phyloP scores from a whole-genome alignment of 345 rosid genomes.

The Heritiera littoralis region DNA sequence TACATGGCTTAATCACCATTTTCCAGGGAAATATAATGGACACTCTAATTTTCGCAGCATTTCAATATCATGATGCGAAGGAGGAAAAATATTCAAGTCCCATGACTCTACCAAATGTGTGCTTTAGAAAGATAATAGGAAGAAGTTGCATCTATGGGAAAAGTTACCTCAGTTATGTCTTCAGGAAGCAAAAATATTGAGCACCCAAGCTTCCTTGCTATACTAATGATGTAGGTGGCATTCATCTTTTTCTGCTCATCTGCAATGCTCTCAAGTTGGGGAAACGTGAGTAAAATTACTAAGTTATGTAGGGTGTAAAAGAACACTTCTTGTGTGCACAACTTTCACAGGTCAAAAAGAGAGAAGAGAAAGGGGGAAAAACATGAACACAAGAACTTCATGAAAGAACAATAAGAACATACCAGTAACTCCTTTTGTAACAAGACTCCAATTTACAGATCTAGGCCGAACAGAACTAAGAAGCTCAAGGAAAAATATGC shows the following conservation, averaged over 20 bases:
- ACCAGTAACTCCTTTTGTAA: conserved; percentile 86
- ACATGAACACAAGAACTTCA: not conserved
- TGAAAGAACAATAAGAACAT: conserved; percentile 19
- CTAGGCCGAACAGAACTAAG: conserved; percentile 89
- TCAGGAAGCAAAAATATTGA: conserved; percentile 95
- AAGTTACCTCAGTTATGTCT: conserved; percentile 83
- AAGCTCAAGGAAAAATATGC: conserved; percentile 86
- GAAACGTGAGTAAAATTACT: conserved; percentile 3
- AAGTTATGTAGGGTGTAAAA: not conserved
- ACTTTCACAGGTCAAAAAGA: not conserved
- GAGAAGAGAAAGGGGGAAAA: not conserved
- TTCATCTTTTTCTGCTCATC: conserved; percentile 98
- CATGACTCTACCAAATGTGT: not conserved
- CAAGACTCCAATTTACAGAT: conserved; percentile 93
- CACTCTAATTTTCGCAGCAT: not conserved
- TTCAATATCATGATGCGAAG: not conserved
- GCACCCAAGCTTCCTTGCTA: conserved; percentile 94
- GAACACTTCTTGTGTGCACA: not conserved
- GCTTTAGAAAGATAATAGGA: not conserved
- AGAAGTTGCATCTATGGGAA: not conserved
- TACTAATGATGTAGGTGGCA: conserved; percentile 90
- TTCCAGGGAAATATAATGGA: not conserved
- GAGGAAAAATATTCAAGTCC: not conserved
- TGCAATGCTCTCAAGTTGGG: conserved; percentile 29
- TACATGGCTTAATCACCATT: not conserved